These are phyloP conservation scores for Pythium scleroteichum DNA, from an alignment of 352 stramenopile genomes.

Conservation along the genomic window DNA sequence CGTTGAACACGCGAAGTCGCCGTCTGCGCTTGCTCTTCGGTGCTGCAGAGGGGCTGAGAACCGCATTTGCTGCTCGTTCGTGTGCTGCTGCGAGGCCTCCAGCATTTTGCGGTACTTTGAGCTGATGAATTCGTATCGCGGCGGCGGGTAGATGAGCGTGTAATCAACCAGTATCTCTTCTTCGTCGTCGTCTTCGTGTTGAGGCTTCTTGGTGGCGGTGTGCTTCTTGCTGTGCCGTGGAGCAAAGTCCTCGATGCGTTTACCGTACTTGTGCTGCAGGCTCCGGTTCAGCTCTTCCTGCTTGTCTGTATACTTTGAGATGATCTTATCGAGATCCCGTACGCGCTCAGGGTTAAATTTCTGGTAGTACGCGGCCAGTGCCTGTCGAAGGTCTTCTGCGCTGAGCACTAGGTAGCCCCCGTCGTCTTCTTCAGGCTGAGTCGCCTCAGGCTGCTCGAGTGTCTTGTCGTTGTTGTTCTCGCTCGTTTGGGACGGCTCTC, in stretches of 20 bases:
- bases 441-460: constrained; percentile 32
- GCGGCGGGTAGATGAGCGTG: constrained; percentile 63
- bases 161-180: constrained; percentile 72
- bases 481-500: neutral
- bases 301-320: constrained; percentile 61
- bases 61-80: constrained; percentile 79
- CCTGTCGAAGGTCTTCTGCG: constrained; percentile 35
- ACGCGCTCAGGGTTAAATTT: constrained; percentile 56
- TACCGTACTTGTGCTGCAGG: constrained; percentile 69
- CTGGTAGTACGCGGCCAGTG: constrained; percentile 57
- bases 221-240: constrained; percentile 3
- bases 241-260: constrained; percentile 50
- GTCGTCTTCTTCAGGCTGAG: constrained; percentile 13
- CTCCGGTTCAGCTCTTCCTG: constrained; percentile 69
- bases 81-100: constrained; percentile 75
- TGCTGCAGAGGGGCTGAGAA: constrained; percentile 81
- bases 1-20: constrained; percentile 18
- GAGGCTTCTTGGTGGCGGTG: neutral
- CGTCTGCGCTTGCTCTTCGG: constrained; percentile 35
- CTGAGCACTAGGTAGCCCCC: constrained; percentile 28
- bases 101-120: constrained; percentile 80
- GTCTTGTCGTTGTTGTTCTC: constrained; percentile 21
- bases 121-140: constrained; percentile 32
- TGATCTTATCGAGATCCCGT: constrained; percentile 72
- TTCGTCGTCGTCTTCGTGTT: constrained; percentile 16